Base-by-base conservation (phyloP, 148 eudicot species). In the Beta vulgaris region DNA sequence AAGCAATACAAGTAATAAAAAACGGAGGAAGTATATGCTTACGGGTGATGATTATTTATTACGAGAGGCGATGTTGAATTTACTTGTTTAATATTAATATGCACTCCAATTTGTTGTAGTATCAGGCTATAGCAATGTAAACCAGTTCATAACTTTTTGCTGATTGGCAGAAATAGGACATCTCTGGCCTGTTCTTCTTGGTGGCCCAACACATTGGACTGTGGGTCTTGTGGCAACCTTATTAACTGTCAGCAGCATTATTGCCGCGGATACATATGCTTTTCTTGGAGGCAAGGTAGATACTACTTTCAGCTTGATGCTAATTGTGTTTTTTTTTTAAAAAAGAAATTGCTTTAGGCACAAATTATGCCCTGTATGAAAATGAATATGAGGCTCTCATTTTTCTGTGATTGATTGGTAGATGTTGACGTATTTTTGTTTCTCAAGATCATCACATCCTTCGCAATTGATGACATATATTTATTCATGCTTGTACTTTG, bases 211-310 rank as follows among this genome's bases (percentile, higher is more conserved):
- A 69, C 93, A 86, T 75, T 92, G 99, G 99, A 95, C 99, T 31
- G 94, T 95, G 19, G 99, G 97, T 73, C 99, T 95, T 77, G 93
- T 95, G 79, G 91, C 97, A 66, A 88, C 93, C 18, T 82, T 95
- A 73, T 83, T 89, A 81, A 84, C 92, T 55, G 59, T 95, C 65
- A 89, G 99, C 84, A 90, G 97, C 81, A 88, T 95, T 66, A 89
- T 95, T 82, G 99, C 97, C 7, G 99, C 99, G 54, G 99, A 95
- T 84, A 95, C 99, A 42, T 92, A 2, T 88, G 96, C 99, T 67
- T 95, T 92, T 80, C 78, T 87, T 80, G 97, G 97, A 60, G 99
- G 99, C 75, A 95, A 92, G 96, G 99, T 91, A 83, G 25, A n/a
- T 77, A 58, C 26, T 72, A 16, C 55, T 82, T 71, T 65, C 13